phyloP scores from a whole-genome alignment of 345 rosid species.

The Murraya koenigii region DNA sequence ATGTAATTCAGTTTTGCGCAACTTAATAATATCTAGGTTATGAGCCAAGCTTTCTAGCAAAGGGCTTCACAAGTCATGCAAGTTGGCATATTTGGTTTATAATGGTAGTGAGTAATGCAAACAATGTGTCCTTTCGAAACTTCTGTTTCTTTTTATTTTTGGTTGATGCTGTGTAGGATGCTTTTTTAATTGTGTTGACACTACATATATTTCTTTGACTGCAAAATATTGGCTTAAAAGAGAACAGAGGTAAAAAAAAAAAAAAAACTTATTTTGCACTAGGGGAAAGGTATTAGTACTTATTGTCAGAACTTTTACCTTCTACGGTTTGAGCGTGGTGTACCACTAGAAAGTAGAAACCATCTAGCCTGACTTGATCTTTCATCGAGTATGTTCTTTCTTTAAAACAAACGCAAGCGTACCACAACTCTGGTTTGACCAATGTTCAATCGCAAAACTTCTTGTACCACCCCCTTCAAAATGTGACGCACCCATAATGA shows the following conservation, averaged over 20 bases:
- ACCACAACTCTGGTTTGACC: background rate
- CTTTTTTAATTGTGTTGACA: background rate
- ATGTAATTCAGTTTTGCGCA: background rate
- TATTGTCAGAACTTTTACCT: background rate
- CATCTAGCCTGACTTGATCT: background rate
- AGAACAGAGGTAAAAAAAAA: background rate
- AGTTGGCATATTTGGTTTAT: background rate
- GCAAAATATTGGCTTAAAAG: background rate
- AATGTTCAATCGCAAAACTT: background rate
- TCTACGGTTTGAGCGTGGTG: background rate
- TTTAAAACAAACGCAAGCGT: background rate
- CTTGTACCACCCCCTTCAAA: background rate
- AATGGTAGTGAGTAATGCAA: background rate
- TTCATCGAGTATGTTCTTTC: background rate
- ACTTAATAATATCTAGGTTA: background rate
- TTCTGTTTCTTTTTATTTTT: background rate
- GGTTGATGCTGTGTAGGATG: background rate
- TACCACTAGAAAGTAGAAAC: background rate
- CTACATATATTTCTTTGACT: background rate
- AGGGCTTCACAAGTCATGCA: background rate
- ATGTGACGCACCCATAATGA: background rate
- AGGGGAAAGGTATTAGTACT: background rate
- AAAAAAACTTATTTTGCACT: background rate
- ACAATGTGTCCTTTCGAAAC: background rate
- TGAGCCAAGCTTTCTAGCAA: background rate